Percentiles rank a stretch among this genome's conserved stretches.
These are phyloP conservation scores for Trichosporon asahii DNA, from an alignment of 1,284 basidiomycete species.

Conservation along the genomic window DNA sequence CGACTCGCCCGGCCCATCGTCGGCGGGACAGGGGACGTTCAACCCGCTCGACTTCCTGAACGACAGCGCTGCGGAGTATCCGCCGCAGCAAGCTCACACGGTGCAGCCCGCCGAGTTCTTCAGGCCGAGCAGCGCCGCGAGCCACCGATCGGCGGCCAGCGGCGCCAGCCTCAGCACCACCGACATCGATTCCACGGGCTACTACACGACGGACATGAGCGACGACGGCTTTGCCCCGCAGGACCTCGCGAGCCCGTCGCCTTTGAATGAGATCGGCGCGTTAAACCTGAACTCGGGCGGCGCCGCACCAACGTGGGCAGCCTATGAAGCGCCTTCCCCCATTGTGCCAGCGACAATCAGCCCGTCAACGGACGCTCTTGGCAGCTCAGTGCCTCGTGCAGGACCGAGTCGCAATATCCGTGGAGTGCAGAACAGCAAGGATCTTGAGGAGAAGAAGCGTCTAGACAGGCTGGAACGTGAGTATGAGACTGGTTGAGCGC, in stretches of 20 bases:
- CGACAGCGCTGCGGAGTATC: conserved; percentile 9
- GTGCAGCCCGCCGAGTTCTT: conserved; percentile 1
- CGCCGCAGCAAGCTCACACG: background rate
- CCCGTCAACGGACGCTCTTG: conserved; percentile 17
- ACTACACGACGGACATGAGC: conserved; percentile 18
- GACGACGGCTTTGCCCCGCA: conserved; percentile 12
- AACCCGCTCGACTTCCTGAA: conserved; percentile 23
- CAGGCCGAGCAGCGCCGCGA: conserved; percentile 17
- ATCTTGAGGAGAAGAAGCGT: conserved; percentile 17
- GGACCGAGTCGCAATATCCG: background rate
- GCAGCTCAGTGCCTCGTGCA: conserved; percentile 7
- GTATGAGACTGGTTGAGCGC: background rate
- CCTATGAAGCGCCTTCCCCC: background rate
- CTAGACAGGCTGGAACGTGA: conserved; percentile 23
- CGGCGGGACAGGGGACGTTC: conserved; percentile 12
- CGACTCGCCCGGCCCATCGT: background rate
- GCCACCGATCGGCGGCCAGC: conserved; percentile 14
- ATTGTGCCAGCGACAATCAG: conserved; percentile 15
- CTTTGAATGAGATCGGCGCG: conserved; percentile 16
- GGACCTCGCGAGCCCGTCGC: conserved; percentile 13
- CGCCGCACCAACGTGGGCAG: background rate
- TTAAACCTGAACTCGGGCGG: conserved; percentile 14
- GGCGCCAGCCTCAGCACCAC: conserved; percentile 17
- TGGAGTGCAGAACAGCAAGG: conserved; percentile 1
- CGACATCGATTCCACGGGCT: conserved; percentile 18